Conservation (phyloP, 768 basidiomycete species). For the Termitomyces sp. region DNA sequence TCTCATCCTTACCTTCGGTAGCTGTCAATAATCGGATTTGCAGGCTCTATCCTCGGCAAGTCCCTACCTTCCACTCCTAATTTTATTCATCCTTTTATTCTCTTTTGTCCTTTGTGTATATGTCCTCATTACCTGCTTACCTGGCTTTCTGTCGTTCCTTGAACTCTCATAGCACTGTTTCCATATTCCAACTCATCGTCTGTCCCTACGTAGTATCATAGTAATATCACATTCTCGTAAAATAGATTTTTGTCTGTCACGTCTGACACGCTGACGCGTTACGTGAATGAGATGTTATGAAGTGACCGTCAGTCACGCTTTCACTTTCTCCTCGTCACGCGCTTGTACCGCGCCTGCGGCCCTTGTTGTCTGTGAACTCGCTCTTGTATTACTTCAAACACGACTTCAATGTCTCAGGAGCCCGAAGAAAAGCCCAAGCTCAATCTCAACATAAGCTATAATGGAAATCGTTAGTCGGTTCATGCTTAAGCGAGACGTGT, state of each 20-base stretch:
- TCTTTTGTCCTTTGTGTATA: not conserved
- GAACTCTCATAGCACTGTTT: not conserved
- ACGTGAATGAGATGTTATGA: not conserved
- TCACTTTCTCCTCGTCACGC: not conserved
- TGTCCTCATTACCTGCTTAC: not conserved
- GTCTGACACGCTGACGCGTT: slow-evolving; percentile 6
- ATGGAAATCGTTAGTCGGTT: slow-evolving; percentile 43
- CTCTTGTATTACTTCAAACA: not conserved
- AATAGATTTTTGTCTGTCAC: not conserved
- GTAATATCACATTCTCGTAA: not conserved
- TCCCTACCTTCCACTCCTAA: not conserved
- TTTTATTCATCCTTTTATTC: not conserved
- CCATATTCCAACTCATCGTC: not conserved
- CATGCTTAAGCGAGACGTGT: not conserved
- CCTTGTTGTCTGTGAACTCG: not conserved
- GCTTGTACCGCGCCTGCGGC: slow-evolving; percentile 5
- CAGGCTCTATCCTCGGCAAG: not conserved
- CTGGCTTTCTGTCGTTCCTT: not conserved
- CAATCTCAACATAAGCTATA: slow-evolving; percentile 53
- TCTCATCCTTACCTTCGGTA: not conserved
- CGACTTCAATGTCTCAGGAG: slow-evolving; percentile 40
- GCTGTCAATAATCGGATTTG: not conserved
- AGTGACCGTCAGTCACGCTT: slow-evolving; percentile 14
- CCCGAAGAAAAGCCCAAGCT: slow-evolving; percentile 68
- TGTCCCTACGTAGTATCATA: not conserved